Evolutionary conservation across 768 basidiomycete species (phyloP).

Genomic region (Lanmaoa rubissima): DNA sequence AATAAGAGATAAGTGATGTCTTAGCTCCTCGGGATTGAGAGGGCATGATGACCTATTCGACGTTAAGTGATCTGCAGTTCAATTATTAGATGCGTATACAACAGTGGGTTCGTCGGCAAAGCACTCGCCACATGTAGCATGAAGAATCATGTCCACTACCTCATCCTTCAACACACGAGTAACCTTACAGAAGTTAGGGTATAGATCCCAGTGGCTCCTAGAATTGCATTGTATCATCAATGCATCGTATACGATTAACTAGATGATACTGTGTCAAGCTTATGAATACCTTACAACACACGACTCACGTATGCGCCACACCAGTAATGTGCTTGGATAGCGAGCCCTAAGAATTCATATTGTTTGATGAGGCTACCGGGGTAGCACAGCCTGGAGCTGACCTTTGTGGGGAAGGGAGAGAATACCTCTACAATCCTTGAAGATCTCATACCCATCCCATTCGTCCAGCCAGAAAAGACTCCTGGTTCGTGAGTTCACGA

Average conservation of each 20-base stretch:
- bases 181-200: slow-evolving; percentile 27
- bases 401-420: slow-evolving; percentile 27
- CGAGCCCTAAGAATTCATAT: slow-evolving; percentile 27
- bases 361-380: background rate
- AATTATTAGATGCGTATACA: background rate
- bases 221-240: background rate
- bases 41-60: slow-evolving; percentile 27
- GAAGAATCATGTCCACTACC: slow-evolving; percentile 23
- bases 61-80: slow-evolving; percentile 26
- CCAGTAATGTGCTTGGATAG: slow-evolving; percentile 39
- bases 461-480: slow-evolving; percentile 56
- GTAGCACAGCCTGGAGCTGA: background rate
- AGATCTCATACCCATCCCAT: slow-evolving; percentile 35
- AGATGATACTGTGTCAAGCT: slow-evolving; percentile 6
- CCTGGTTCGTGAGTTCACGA: slow-evolving; percentile 45
- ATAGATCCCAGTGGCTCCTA: slow-evolving; percentile 38
- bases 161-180: slow-evolving; percentile 29
- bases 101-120: background rate
- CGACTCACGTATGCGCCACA: slow-evolving; percentile 18
- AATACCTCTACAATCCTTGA: slow-evolving; percentile 22
- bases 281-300: background rate
- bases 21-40: slow-evolving; percentile 18
- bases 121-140: slow-evolving; percentile 27
- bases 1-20: slow-evolving; percentile 25
- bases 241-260: background rate